Evolutionary conservation across 768 basidiomycete genomes (phyloP), one percentile per base, ranked within the genome.

Genomic region (Suillus subaureus): DNA sequence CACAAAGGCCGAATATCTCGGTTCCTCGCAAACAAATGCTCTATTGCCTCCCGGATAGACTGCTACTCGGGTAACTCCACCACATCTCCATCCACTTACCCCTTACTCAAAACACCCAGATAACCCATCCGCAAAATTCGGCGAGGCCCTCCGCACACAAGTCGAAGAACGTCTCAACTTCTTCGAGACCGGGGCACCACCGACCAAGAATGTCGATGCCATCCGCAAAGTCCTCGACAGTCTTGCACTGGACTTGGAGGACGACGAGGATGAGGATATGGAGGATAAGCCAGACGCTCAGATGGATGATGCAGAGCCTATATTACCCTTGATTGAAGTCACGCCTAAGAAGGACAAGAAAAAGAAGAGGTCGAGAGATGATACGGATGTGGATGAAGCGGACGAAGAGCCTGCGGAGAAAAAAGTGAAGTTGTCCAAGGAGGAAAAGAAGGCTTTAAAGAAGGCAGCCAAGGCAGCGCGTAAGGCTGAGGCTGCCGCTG

Each of bases 21-120:
- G n/a, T 99, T 98, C 87, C 84, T 99, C 9, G 97, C 97, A 45
- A 99, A 99, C 85, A 99, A 99, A 79, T 96, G 94, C 74, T 96
- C 96, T 63, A 98, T 99, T 70, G 97, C 97, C 2, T 93, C 94
- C 18, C 86, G 97, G 63, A 98, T 99, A 79, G 97, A 99, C 76
- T 98, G 96, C 78, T 99, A 92, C 75, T 83, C 90, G 2, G 93
- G 93, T 92, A 70, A 63, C 85, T 72, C 16, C 15, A 16, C 39
- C 4, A 42, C 26, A 21, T 21, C 26, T 26, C 15, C 13, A 47
- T 42, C 4, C 0, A 28, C 35, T 23, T 1, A 58, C 51, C 21
- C 54, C 33, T 55, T 35, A 55, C 33, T 55, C n/a, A 16, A 51
- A 47, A 6, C 11, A 31, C 43, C n/a, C 69, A 93, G 92, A 93